A percentile compares a stretch with the other conserved stretches of the same genome.
These are phyloP conservation scores for carrot (Daucus carota) DNA, from an alignment of 129 eudicot genomes.

Conservation along the genomic window DNA sequence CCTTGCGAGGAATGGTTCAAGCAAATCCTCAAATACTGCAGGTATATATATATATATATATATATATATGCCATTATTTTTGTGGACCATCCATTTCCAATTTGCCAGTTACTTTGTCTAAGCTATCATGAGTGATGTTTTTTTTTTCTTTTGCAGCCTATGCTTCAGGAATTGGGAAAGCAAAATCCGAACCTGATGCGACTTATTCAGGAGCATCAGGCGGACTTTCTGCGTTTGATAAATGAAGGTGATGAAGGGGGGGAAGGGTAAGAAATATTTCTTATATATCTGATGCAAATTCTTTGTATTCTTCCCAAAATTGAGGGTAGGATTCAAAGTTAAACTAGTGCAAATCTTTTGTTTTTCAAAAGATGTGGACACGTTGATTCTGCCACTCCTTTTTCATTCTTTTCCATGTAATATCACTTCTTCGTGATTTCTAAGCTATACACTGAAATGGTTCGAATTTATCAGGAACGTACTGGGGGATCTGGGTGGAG, in stretches of 20 bases:
- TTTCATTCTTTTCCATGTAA: background rate
- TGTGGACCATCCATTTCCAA: too few relatives aligned
- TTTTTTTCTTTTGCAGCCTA: slow-evolving; percentile 42
- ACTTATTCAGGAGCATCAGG: slow-evolving; percentile 55
- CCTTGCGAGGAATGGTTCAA: slow-evolving; percentile 65
- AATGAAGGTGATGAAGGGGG: slow-evolving; percentile 61
- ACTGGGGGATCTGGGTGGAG: slow-evolving; percentile 44
- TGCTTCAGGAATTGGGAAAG: slow-evolving; percentile 65
- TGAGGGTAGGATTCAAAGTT: background rate
- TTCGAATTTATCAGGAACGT: slow-evolving; percentile 30
- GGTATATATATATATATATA: slow-evolving; percentile 23
- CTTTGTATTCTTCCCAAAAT: background rate
- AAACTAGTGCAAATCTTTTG: background rate
- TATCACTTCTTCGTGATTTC: background rate
- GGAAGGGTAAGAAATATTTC: slow-evolving; percentile 40
- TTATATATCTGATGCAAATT: background rate
- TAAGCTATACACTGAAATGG: background rate
- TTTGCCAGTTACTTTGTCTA: background rate
- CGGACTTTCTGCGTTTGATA: slow-evolving; percentile 50
- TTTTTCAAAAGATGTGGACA: background rate
- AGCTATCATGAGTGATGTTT: background rate
- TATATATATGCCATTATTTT: background rate
- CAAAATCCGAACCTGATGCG: slow-evolving; percentile 55
- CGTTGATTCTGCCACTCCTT: background rate
- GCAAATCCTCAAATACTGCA: slow-evolving; percentile 71